Evolutionary conservation across 2,329 filamentous ascomycete species (phyloP), one percentile per base, ranked within the genome.

Genomic region (Cytospora piceicola): DNA sequence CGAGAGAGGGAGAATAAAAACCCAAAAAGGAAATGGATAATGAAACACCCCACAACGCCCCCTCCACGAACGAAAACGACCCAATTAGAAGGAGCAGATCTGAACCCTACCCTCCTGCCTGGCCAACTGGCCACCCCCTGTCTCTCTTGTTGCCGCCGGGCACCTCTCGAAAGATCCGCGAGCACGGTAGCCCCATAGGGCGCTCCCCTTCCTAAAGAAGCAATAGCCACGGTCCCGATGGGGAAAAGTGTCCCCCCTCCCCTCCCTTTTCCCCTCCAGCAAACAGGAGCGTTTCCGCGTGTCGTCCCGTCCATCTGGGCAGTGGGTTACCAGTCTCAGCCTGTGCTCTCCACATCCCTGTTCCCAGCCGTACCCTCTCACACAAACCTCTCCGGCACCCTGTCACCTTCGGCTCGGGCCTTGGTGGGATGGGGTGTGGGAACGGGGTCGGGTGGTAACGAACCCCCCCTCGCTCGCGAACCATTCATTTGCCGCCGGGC

Each of bases 221-320:
- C 71, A 78, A 75, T 76, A 75, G 71, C 71, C 70, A 74, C 71
- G 62, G 61, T 69, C 76, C 74, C 63, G 67, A 77, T 76, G 69
- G 63, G 74, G 76, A 73, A 73, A 76, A 73, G 75, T 72, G 72
- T 69, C 70, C 61, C 52, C 32, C 17, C 46, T 58, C 49, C 32
- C 46, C 29, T 51, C 57, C 36, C n/a, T n/a, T n/a, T n/a, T n/a
- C n/a, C 52, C 68, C 64, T 54, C 39, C 36, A 51, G 34, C 29
- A 20, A 24, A 29, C 27, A 20, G 32, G 24, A 17, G 56, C 52
- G n/a, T 54, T 49, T 20, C 46, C 11, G 46, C 29, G 52, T 15
- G 51, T 20, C 46, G 12, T 20, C 46, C 52, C 52, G 22, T 29
- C 52, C 52, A n/a, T n/a, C n/a, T n/a, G n/a, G n/a, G n/a, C n/a